Conservation (phyloP, 192 early-diverging fungal species). For the Podila clonocystis region DNA sequence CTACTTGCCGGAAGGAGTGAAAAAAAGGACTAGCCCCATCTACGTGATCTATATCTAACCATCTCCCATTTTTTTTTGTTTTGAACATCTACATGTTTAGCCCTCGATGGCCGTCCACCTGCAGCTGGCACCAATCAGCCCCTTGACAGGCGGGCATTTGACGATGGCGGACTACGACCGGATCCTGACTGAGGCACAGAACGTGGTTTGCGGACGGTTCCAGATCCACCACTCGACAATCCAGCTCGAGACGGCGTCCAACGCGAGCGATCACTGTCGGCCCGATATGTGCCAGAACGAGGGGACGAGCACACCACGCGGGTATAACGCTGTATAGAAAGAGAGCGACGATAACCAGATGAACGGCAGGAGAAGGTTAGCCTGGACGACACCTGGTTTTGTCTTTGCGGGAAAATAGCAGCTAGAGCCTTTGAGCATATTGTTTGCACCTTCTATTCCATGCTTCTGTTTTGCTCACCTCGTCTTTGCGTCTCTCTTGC, state of each 20-base stretch:
- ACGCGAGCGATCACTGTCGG: conserved; percentile 58
- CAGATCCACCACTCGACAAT: conserved; percentile 66
- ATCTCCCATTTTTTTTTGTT: too few relatives aligned
- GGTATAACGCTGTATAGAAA: conserved; percentile 30
- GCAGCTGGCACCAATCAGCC: conserved; percentile 14
- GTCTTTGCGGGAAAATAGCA: not conserved
- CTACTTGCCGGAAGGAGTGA: not conserved
- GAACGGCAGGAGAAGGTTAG: not conserved
- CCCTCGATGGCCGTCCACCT: conserved; percentile 34
- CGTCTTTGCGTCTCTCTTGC: too few relatives aligned
- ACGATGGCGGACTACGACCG: conserved; percentile 57
- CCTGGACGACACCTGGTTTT: not conserved
- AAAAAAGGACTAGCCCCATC: not conserved
- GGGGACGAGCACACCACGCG: conserved; percentile 4
- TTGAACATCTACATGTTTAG: conserved; percentile 2
- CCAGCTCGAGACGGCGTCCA: conserved; percentile 58
- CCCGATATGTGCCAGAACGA: conserved; percentile 57
- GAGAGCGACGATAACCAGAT: not conserved
- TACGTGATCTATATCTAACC: not conserved
- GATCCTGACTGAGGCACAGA: conserved; percentile 60
- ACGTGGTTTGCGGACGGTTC: conserved; percentile 59
- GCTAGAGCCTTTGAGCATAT: too few relatives aligned
- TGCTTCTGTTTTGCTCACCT: too few relatives aligned
- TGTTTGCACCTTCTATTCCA: too few relatives aligned
- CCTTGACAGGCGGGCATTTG: conserved; percentile 3